Base-by-base conservation (phyloP, 306 rosid species). In the Acacia crassicarpa region DNA sequence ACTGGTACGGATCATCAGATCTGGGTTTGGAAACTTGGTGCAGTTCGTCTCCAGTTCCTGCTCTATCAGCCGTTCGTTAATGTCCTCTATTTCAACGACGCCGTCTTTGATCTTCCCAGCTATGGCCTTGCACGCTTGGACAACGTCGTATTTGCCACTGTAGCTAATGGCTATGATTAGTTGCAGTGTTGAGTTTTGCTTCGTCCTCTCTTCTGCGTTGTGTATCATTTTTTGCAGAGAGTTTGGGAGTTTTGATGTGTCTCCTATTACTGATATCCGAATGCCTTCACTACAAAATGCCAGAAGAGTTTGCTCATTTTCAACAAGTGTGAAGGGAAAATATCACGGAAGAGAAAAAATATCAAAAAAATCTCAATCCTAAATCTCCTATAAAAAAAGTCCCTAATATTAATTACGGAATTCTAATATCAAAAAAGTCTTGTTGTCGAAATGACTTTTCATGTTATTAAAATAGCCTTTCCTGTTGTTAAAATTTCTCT, bases 101-200 rank as follows among this genome's bases (percentile, higher is more conserved):
- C 90, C 94, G 75, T 89, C 91, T 81, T 87, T 86, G 3, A 88
- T 97, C 75, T 88, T 90, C 45, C 62, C 51, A 0, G 95, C 94
- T 1, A 91, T 84, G 56, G 82, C 85, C 58, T 79, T 87, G 74
- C 97, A 94, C 17, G 98, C 98, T 70, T 94, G 92, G 19, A 92
- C 86, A 16, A 91, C 84, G 87, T 94, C 97, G n/a, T 92, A 87
- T 80, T 90, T 89, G 9, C 98, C 97, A 61, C 98, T 88, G 78
- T 92, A 94, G 86, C 88, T 88, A 10, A 85, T 83, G 16, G 95
- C 98, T 5, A 94, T 76, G 17, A 94, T 87, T 1, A 94, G 76
- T 74, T 94, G 98, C 45, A 90, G 78, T 67, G 62, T 62, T 0
- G 85, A 43, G 78, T 91, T 86, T 1, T 80, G 69, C 30, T 89